Conservation (phyloP, 2,329 filamentous ascomycete genomes). For the Aspergillus sp. region DNA sequence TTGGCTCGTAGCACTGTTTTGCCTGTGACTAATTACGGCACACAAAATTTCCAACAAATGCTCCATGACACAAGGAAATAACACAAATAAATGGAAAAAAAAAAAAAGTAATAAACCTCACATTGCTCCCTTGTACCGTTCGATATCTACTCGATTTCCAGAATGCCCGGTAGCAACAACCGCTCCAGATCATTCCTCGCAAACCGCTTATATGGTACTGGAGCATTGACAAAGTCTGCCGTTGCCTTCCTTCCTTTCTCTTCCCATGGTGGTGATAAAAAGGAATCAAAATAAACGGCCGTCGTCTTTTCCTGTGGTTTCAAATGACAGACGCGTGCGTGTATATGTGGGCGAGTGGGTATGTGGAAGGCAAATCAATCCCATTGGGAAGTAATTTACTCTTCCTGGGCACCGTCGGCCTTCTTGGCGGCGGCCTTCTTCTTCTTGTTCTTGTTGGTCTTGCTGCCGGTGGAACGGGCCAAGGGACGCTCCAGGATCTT, state of each 20-base stretch:
- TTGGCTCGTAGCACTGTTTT: constrained; percentile 1
- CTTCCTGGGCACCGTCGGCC: constrained; percentile 32
- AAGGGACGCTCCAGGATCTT: constrained; percentile 89
- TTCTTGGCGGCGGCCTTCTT: constrained; percentile 55
- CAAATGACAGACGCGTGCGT: constrained; percentile 11
- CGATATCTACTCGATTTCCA: background rate
- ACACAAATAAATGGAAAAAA: background rate
- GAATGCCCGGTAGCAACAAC: background rate
- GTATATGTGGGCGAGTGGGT: constrained; percentile 1
- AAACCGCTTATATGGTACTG: background rate
- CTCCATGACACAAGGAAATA: background rate
- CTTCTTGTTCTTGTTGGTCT: constrained; percentile 90
- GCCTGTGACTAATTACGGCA: constrained; percentile 9
- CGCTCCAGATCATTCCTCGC: background rate
- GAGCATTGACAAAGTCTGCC: background rate
- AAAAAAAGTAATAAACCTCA: constrained; percentile 1
- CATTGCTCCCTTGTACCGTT: constrained; percentile 2
- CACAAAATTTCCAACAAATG: constrained; percentile 5
- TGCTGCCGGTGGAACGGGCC: constrained; percentile 53
- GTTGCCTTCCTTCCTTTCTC: background rate
- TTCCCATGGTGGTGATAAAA: background rate
- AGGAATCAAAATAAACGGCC: constrained; percentile 3
- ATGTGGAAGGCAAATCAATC: background rate
- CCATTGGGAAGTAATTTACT: background rate
- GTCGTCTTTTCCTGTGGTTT: constrained; percentile 10